Base-by-base conservation (phyloP, 805 yeast genomes). In the Starmerella powellii region DNA sequence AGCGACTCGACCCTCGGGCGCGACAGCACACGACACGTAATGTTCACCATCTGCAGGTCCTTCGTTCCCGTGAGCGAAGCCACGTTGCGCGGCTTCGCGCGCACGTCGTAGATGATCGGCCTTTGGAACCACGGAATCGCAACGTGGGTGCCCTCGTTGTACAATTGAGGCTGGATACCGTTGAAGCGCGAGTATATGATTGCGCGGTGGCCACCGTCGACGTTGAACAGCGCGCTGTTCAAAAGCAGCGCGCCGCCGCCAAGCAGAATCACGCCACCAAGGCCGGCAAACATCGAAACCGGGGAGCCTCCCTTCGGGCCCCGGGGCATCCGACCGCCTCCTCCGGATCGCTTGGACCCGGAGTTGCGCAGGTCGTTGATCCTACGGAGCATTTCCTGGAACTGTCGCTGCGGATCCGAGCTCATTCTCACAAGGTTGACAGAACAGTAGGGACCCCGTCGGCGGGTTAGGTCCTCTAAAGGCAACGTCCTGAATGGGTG, bases 161-260 rank as follows among this genome's bases (percentile, higher is more conserved):
- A 85, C 50, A 91, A 84, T 46, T 70, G 73, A 15, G 87, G 77
- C 58, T 77, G 81, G 37, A 91, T 78, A 59, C 98, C 98, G 38
- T 75, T 71, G 21, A 86, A 38, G 59, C 98, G 76, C 20, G 94
- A 85, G 62, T 91, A 91, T 30, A 91, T 73, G 57, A 91, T 87
- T 15, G 96, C 98, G 59, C 98, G 73, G 63, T 88, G 97, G 64
- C 98, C 98, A 76, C 98, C 98, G 63, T 91, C 97, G 46, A 91
- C 98, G 60, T 79, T 80, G 65, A 78, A 80, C 28, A 80, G 64
- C 1, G 86, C 41, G 31, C 74, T 65, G 52, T 77, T 74, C 30
- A 72, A 49, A 20, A 71, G 58, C 33, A 73, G 38, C 2, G 75
- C 72, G 44, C 75, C 78, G 40, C 74, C 78, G 41, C 78, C 80